Evolutionary conservation across 257 asterid genomes (phyloP).

Genomic region (Solanum chiquidenum): DNA sequence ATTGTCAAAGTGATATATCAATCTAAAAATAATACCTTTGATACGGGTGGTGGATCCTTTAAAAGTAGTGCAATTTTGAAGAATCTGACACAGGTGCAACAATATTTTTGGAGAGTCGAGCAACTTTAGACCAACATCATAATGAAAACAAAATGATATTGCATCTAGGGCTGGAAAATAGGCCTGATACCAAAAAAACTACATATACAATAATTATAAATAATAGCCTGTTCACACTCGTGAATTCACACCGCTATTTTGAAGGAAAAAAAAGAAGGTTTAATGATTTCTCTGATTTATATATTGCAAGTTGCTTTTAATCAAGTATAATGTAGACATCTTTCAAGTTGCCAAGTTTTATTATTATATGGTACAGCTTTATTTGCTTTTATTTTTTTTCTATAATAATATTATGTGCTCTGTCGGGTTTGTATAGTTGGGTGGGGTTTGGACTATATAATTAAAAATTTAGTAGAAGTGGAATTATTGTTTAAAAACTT

Average conservation of each 20-base stretch:
- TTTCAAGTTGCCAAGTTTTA: not conserved
- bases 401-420: not conserved
- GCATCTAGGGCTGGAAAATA: not conserved
- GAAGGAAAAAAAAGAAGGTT: not conserved
- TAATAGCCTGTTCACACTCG: not conserved
- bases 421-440: not conserved
- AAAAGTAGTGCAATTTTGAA: not conserved
- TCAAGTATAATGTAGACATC: not conserved
- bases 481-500: not conserved
- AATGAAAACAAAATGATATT: not conserved
- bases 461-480: not conserved
- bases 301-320: not conserved
- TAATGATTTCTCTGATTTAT: not conserved
- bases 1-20: not conserved
- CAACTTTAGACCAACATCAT: not conserved
- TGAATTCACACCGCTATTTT: not conserved
- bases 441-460: not conserved
- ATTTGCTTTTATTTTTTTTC: not conserved
- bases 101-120: not conserved
- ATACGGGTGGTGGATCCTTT: too few relatives aligned
- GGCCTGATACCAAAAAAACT: not conserved
- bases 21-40: not conserved
- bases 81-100: accelerated
- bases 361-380: not conserved
- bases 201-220: not conserved